Evolutionary conservation across 345 rosid species (phyloP).

Genomic region (Viola odorata): DNA sequence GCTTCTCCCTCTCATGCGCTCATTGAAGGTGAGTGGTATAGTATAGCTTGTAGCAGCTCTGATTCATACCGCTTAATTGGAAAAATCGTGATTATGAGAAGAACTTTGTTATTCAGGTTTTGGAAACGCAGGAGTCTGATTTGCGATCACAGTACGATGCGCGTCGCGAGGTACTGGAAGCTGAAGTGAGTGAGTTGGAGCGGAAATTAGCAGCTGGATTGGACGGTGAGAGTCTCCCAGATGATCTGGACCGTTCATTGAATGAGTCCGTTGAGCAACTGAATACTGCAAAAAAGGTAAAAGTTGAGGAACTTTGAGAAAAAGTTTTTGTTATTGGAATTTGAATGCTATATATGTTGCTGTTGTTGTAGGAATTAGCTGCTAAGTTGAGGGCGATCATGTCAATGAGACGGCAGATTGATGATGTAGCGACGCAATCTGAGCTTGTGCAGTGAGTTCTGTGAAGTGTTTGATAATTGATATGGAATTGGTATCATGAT

Average conservation of each 20-base stretch:
- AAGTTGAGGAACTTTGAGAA: neutral
- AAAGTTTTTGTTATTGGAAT: neutral
- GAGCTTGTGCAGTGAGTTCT: slow-evolving; percentile 75
- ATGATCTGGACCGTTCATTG: slow-evolving; percentile 36
- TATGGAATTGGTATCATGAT: neutral
- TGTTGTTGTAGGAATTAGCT: slow-evolving; percentile 54
- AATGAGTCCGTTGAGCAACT: slow-evolving; percentile 36
- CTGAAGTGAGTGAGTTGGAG: slow-evolving; percentile 42
- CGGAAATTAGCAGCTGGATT: slow-evolving; percentile 30
- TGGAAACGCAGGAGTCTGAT: slow-evolving; percentile 48
- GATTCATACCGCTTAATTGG: neutral
- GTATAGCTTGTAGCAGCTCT: no score
- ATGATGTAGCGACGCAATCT: slow-evolving; percentile 61
- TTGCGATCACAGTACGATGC: slow-evolving; percentile 30
- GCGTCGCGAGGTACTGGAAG: slow-evolving; percentile 40
- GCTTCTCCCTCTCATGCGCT: slow-evolving; percentile 37
- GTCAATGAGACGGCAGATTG: slow-evolving; percentile 56
- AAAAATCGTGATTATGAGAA: neutral
- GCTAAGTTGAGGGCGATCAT: slow-evolving; percentile 45
- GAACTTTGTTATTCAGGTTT: slow-evolving; percentile 24
- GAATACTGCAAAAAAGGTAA: slow-evolving; percentile 58
- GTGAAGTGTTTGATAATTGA: neutral
- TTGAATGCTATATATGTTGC: neutral
- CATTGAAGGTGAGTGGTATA: slow-evolving; percentile 35
- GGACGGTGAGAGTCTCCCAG: slow-evolving; percentile 26